These are phyloP conservation scores for Phialophora tarda DNA, from an alignment of 2,329 filamentous ascomycete genomes.

Conservation along the genomic window DNA sequence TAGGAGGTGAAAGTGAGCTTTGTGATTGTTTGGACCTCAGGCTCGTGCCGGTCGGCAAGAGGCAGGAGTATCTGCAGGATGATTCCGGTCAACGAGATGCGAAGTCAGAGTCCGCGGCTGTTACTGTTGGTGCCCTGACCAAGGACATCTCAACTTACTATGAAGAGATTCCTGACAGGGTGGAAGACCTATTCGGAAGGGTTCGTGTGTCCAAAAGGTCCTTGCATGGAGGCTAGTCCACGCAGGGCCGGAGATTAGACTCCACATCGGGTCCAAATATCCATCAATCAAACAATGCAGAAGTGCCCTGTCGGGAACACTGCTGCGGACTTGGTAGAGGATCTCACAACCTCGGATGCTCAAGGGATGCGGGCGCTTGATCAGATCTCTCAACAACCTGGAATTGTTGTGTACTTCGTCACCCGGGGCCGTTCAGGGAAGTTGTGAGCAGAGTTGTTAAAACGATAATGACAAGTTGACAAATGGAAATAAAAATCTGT, in stretches of 20 bases:
- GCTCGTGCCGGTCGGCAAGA: not conserved
- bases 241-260: not conserved
- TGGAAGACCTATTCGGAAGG: not conserved
- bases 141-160: not conserved
- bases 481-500: not conserved
- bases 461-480: not conserved
- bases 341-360: not conserved
- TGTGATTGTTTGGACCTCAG: not conserved
- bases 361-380: not conserved
- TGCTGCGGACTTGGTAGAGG: not conserved
- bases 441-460: not conserved
- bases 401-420: not conserved
- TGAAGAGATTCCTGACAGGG: not conserved
- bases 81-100: not conserved
- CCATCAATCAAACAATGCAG: not conserved
- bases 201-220: not conserved
- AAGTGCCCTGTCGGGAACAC: not conserved
- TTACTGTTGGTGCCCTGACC: not conserved
- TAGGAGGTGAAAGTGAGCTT: not conserved
- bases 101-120: not conserved
- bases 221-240: slow-evolving; percentile 5
- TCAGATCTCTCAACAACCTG: not conserved
- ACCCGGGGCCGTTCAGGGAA: not conserved
- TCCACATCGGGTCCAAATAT: not conserved
- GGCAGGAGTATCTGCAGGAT: not conserved